A percentile compares a stretch with the other conserved stretches of the same genome.
Evolutionary conservation across 2,329 filamentous ascomycete genomes (phyloP).

Genomic region (Diaporthe amygdali): DNA sequence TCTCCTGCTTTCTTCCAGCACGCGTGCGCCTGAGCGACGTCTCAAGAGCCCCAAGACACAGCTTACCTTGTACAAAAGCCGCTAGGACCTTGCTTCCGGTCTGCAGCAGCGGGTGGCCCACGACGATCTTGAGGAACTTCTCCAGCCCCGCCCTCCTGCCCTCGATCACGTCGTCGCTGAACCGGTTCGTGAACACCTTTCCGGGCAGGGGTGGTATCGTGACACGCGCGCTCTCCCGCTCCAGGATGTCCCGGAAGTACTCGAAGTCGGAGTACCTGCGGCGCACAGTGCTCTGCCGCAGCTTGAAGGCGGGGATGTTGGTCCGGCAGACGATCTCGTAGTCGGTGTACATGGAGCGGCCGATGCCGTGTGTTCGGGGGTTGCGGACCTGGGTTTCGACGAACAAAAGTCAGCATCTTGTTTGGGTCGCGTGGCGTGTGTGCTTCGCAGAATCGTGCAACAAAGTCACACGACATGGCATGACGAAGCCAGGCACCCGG

Average conservation of each 20-base stretch:
- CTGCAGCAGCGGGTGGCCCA: constrained; percentile 93
- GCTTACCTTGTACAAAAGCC: constrained; percentile 91
- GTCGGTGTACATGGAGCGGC: constrained; percentile 96
- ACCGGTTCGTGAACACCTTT: constrained; percentile 97
- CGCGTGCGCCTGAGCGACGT: neutral
- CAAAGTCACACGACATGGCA: neutral
- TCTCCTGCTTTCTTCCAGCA: neutral
- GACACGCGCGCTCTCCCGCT: constrained; percentile 91
- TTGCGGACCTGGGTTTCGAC: constrained; percentile 74
- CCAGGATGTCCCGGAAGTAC: constrained; percentile 97
- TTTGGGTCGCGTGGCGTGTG: neutral
- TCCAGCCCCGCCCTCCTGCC: constrained; percentile 89
- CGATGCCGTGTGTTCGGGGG: constrained; percentile 92
- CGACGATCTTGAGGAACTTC: constrained; percentile 96
- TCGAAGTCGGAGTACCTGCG: constrained; percentile 98
- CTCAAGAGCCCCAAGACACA: neutral
- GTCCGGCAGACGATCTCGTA: constrained; percentile 98
- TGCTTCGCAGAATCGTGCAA: neutral
- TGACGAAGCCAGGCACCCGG: neutral
- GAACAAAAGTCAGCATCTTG: neutral
- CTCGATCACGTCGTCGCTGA: constrained; percentile 98
- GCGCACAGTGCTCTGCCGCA: constrained; percentile 85
- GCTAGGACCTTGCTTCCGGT: constrained; percentile 97
- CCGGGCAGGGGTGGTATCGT: constrained; percentile 95
- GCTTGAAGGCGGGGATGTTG: constrained; percentile 99